Conservation (phyloP, 352 stramenopile species). For the Phytopythium oedochilum region DNA sequence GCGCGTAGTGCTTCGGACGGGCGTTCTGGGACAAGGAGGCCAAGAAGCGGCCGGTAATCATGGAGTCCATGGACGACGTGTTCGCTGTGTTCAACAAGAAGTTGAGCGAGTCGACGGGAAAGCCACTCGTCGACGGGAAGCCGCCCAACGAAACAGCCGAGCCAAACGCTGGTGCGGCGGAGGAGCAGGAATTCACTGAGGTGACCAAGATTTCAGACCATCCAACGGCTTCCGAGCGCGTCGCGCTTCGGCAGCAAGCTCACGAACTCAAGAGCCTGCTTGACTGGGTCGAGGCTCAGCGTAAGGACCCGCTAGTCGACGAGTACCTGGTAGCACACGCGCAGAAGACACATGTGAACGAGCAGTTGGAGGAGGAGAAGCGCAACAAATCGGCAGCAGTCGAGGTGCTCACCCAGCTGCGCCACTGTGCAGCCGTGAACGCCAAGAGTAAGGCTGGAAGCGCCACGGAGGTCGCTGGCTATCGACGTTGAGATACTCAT, state of each 20-base stretch:
- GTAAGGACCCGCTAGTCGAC: conserved; percentile 10
- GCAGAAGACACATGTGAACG: conserved; percentile 10
- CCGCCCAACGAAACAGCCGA: not conserved
- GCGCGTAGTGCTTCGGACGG: conserved; percentile 28
- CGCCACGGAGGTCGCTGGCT: not conserved
- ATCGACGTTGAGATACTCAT: not conserved
- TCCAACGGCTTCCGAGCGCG: not conserved
- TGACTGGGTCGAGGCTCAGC: conserved; percentile 8
- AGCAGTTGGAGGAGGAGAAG: conserved; percentile 8
- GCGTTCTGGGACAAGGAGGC: conserved; percentile 25
- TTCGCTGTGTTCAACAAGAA: conserved; percentile 3
- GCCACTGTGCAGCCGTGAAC: conserved; percentile 26
- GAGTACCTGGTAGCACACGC: conserved; percentile 9
- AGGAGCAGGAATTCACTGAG: not conserved
- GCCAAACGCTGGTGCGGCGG: too few species aligned
- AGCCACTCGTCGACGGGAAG: not conserved
- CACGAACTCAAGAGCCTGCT: conserved; percentile 9
- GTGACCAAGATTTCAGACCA: not conserved
- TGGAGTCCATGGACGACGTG: not conserved
- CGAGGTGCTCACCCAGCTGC: conserved; percentile 25
- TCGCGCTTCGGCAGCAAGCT: not conserved
- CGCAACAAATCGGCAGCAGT: conserved; percentile 6
- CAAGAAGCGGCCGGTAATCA: conserved; percentile 9
- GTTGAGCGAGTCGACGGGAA: not conserved
- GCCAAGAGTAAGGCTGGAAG: conserved; percentile 24